Evolutionary conservation across 1,284 basidiomycete species (phyloP).

Genomic region (Puccinia polysora): DNA sequence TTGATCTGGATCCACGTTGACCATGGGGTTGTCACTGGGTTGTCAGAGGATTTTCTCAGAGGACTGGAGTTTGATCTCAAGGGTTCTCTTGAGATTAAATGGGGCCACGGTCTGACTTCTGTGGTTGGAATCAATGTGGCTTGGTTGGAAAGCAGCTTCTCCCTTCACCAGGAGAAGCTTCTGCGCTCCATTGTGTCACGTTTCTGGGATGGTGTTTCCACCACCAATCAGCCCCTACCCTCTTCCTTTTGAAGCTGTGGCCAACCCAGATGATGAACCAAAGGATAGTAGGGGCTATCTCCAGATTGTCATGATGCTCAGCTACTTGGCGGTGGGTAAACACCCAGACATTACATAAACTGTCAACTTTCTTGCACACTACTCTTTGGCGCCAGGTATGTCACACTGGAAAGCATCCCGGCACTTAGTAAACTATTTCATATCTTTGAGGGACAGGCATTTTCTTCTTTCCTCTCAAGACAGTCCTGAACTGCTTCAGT

Average conservation of each 20-base stretch:
- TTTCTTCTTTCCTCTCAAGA: too few relatives aligned
- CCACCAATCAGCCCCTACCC: neutral
- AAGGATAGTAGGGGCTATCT: neutral
- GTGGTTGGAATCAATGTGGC: constrained; percentile 9
- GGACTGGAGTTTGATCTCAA: neutral
- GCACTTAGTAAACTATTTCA: neutral
- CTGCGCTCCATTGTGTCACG: neutral
- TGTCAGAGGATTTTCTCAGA: neutral
- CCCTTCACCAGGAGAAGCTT: neutral
- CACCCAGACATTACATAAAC: neutral
- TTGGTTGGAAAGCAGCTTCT: neutral
- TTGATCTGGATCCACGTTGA: constrained; percentile 23
- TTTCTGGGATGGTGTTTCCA: neutral
- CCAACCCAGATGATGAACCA: neutral
- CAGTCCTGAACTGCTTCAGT: too few relatives aligned
- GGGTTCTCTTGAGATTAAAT: neutral
- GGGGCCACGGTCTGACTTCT: neutral
- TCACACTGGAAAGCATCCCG: neutral
- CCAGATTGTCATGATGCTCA: too few relatives aligned
- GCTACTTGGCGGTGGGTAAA: neutral
- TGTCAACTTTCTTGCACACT: neutral
- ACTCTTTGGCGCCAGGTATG: neutral
- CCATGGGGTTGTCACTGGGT: constrained; percentile 14
- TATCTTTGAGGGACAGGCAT: too few relatives aligned
- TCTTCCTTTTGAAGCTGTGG: neutral